Base-by-base conservation (phyloP, 1,284 basidiomycete genomes). In the Irpex rosettiformis region DNA sequence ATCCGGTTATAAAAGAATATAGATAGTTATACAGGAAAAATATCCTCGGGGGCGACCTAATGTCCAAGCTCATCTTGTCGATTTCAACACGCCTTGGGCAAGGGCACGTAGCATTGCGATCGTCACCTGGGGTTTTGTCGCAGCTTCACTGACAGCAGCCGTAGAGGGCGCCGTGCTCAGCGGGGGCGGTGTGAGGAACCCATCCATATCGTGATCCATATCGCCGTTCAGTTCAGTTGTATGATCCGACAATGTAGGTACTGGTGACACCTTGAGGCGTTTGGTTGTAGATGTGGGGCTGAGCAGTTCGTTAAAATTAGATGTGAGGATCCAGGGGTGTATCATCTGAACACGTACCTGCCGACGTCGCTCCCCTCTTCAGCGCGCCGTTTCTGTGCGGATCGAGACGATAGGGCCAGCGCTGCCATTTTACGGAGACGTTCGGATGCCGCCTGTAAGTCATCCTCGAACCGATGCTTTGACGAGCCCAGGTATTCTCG, bases 71-170 rank as follows among this genome's bases (percentile, higher is more conserved):
- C 52, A 57, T 27, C 30, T 48, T n/a, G 60, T 55, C 66, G 43
- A 24, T 18, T 77, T 77, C 64, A 85, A 81, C 56, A 89, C 71
- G 66, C 85, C 80, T 60, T 76, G 79, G 27, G 87, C 84, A 62
- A 89, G 68, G 1, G 83, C 83, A 53, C 85, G 81, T 48, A 89
- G 70, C 88, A 89, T 89, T n/a, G 83, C 81, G 25, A 83, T 73
- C 1, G 86, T 89, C 21, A 89, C 78, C 16, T 74, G 64, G 10
- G 30, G 8, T 33, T 33, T 33, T 4, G 76, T 69, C 49, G 65
- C 62, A 3, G 64, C 59, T 28, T 66, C 68, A 47, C 67, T 66
- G 4, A 58, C 47, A 22, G 61, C 62, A 8, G 65, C 62, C 6
- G 67, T 68, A 7, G 70, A 64, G 1, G 67, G 70, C 45, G 73